phyloP scores from a whole-genome alignment of 495 filamentous ascomycete species.

The Aspergillus incahuasiensis region DNA sequence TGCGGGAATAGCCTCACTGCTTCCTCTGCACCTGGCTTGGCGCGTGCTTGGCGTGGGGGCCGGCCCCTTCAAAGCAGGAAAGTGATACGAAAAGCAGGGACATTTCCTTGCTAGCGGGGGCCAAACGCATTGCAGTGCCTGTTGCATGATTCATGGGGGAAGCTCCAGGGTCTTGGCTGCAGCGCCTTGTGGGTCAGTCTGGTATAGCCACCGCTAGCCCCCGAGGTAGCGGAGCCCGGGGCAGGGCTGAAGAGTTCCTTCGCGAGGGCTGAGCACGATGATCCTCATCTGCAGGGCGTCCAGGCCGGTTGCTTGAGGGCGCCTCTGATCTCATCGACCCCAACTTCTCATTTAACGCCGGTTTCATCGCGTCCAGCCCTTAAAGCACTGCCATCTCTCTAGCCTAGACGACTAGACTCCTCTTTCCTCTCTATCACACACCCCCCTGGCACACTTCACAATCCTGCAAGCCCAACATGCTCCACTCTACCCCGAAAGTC shows the following conservation, averaged over 20 bases:
- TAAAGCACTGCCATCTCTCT: neutral
- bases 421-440: neutral
- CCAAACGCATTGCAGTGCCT: neutral
- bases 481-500: conserved; percentile 1
- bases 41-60: neutral
- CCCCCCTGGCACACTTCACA: neutral
- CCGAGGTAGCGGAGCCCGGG: too few species aligned
- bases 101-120: neutral
- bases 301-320: neutral
- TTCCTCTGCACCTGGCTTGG: neutral
- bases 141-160: neutral
- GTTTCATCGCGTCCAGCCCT: neutral
- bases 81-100: neutral
- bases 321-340: neutral
- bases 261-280: neutral
- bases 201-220: neutral
- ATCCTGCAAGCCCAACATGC: neutral
- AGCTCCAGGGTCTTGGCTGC: neutral
- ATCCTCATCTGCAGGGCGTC: neutral
- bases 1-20: neutral
- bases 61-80: neutral
- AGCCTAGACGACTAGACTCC: too few species aligned
- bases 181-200: neutral
- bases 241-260: neutral
- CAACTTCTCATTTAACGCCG: neutral